Evolutionary conservation across 345 rosid genomes (phyloP).

Genomic region (Euclidium syriacum): DNA sequence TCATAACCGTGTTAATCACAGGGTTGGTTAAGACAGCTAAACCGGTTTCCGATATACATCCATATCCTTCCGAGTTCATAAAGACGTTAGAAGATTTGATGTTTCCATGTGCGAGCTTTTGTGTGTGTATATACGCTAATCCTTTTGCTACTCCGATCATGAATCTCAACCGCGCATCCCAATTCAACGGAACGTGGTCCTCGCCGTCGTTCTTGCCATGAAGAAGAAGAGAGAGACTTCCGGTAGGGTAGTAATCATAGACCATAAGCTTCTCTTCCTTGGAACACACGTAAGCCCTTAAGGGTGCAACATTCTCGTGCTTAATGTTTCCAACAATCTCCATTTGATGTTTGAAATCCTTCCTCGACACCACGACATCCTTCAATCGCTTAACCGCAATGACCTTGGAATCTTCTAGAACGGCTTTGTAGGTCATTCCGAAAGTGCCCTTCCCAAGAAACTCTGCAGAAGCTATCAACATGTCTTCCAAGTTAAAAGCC

Average conservation of each 20-base stretch:
- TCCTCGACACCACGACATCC: slow-evolving; percentile 53
- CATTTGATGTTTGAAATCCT: slow-evolving; percentile 91
- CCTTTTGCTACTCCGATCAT: slow-evolving; percentile 84
- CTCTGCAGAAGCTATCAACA: slow-evolving; percentile 90
- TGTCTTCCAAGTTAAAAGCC: slow-evolving; percentile 85
- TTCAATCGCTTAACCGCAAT: slow-evolving; percentile 87
- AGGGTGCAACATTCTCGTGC: slow-evolving; percentile 73
- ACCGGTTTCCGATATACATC: slow-evolving; percentile 76
- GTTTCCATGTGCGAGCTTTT: slow-evolving; percentile 83
- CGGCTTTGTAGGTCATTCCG: slow-evolving; percentile 82
- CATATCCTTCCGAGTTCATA: slow-evolving; percentile 46
- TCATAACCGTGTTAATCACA: slow-evolving; percentile 40
- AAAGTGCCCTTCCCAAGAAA: slow-evolving; percentile 89
- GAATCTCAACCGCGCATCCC: slow-evolving; percentile 59
- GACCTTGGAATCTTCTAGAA: slow-evolving; percentile 66
- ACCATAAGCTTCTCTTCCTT: slow-evolving; percentile 95
- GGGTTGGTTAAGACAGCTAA: slow-evolving; percentile 62
- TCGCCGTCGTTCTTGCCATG: slow-evolving; percentile 54
- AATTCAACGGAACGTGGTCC: slow-evolving; percentile 44
- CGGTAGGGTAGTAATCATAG: slow-evolving; percentile 55
- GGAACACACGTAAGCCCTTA: slow-evolving; percentile 81
- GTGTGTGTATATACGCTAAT: slow-evolving; percentile 57
- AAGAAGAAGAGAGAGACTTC: slow-evolving; percentile 62
- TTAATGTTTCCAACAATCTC: slow-evolving; percentile 64
- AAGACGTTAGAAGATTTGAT: slow-evolving; percentile 84